Conservation (phyloP, 1,284 basidiomycete species). For the Baeospora myosura region DNA sequence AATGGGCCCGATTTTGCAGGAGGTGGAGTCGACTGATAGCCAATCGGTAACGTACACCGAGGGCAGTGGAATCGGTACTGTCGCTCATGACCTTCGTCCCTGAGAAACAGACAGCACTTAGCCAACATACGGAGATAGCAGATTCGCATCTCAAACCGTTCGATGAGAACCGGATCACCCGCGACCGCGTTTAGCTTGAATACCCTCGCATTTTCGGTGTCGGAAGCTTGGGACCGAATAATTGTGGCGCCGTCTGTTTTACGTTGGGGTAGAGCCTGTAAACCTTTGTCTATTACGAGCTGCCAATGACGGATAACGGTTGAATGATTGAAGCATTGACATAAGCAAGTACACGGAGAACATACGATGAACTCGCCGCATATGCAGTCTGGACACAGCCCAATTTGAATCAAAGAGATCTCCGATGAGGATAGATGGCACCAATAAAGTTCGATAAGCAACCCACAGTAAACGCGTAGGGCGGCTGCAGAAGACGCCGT, state of each 20-base stretch:
- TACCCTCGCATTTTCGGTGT: conserved; percentile 50
- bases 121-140: conserved; percentile 3
- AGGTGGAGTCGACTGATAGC: conserved; percentile 66
- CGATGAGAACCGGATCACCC: conserved; percentile 59
- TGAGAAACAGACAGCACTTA: conserved; percentile 18
- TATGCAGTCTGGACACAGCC: conserved; percentile 55
- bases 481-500: conserved; percentile 72
- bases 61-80: conserved; percentile 72
- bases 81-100: conserved; percentile 60
- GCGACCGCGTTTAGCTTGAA: conserved; percentile 72
- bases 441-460: conserved; percentile 9
- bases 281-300: conserved; percentile 76
- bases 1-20: conserved; percentile 66
- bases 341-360: conserved; percentile 14
- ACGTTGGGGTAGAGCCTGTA: conserved; percentile 61
- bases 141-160: conserved; percentile 43
- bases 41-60: conserved; percentile 65
- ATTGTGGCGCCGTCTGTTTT: conserved; percentile 67
- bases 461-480: conserved; percentile 72
- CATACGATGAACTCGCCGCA: conserved; percentile 79
- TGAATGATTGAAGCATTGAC: conserved; percentile 11
- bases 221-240: conserved; percentile 58
- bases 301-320: no score
- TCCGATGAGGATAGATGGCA: neutral
- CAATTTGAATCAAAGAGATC: conserved; percentile 10